Percentiles rank a stretch among this genome's conserved stretches.
Evolutionary conservation across 306 rosid genomes (phyloP).

Genomic region (Fagus crenata): DNA sequence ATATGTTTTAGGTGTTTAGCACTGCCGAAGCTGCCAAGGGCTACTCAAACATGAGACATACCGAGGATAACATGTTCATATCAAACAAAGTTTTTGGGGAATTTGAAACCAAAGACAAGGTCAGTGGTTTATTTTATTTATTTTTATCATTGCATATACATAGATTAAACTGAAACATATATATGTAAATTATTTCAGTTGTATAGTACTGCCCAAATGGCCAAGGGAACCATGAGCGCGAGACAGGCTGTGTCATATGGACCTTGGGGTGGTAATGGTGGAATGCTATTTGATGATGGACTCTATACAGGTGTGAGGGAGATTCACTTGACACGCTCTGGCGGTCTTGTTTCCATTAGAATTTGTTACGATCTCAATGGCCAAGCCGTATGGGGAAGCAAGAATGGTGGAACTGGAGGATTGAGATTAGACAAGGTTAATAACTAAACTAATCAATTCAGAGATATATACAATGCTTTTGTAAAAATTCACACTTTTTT

Average conservation of each 20-base stretch:
- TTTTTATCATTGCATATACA: no score
- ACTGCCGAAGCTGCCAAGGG: no score
- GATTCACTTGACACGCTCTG: constrained; percentile 62
- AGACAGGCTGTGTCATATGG: constrained; percentile 50
- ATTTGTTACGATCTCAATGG: constrained; percentile 67
- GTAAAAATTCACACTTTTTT: neutral
- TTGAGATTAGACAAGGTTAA: constrained; percentile 72
- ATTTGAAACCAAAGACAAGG: no score
- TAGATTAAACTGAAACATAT: no score
- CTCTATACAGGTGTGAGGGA: constrained; percentile 59
- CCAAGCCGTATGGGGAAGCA: constrained; percentile 58
- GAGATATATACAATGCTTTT: no score
- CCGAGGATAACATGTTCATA: no score
- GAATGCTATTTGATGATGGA: constrained; percentile 71
- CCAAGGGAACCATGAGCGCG: constrained; percentile 48
- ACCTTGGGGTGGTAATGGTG: constrained; percentile 89
- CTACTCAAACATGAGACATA: no score
- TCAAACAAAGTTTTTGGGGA: no score
- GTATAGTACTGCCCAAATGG: constrained; percentile 27
- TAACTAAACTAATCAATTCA: no score
- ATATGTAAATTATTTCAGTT: constrained; percentile 10
- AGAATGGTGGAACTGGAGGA: constrained; percentile 81
- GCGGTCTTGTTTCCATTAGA: constrained; percentile 67
- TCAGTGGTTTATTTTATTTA: no score
- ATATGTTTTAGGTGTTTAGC: no score